A percentile compares a stretch with the other conserved stretches of the same genome.
Evolutionary conservation across 2,329 filamentous ascomycete species (phyloP).

Genomic region (Talaromyces sp.): DNA sequence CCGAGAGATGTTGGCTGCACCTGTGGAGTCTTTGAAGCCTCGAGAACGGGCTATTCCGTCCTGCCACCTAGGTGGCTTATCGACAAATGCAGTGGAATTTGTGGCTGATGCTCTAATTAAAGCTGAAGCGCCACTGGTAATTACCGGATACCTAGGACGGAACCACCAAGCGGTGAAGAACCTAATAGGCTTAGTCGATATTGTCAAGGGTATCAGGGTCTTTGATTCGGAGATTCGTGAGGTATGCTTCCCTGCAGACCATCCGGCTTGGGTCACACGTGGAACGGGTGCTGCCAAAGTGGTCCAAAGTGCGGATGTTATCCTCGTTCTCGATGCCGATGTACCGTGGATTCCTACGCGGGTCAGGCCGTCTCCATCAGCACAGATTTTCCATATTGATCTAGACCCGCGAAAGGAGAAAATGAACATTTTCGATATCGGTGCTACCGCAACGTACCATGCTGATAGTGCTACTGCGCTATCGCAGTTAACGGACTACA

Average conservation of each 20-base stretch:
- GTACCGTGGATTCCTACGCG: conserved; percentile 85
- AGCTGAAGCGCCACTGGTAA: conserved; percentile 46
- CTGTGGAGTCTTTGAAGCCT: conserved; percentile 65
- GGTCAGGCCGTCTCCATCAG: conserved; percentile 52
- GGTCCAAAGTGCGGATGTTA: conserved; percentile 73
- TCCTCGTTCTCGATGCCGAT: conserved; percentile 79
- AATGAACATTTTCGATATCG: conserved; percentile 67
- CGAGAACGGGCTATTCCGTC: conserved; percentile 65
- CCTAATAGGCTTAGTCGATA: conserved; percentile 45
- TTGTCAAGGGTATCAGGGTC: conserved; percentile 44
- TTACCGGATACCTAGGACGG: conserved; percentile 49
- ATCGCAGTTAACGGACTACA: conserved; percentile 11
- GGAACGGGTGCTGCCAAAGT: conserved; percentile 68
- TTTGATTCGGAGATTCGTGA: conserved; percentile 50
- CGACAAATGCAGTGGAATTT: conserved; percentile 39
- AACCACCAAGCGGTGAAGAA: conserved; percentile 40
- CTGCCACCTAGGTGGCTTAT: conserved; percentile 61
- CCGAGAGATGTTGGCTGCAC: conserved; percentile 77
- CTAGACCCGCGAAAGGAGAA: conserved; percentile 64
- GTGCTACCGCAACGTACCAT: conserved; percentile 57
- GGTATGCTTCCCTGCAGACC: conserved; percentile 42
- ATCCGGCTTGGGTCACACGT: conserved; percentile 61
- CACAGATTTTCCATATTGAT: conserved; percentile 62
- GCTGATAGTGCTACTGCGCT: conserved; percentile 48
- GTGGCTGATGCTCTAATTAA: conserved; percentile 40